Evolutionary conservation across 2,329 filamentous ascomycete species (phyloP), one percentile per base, ranked within the genome.

Genomic region (Lachnellula subtilissima): DNA sequence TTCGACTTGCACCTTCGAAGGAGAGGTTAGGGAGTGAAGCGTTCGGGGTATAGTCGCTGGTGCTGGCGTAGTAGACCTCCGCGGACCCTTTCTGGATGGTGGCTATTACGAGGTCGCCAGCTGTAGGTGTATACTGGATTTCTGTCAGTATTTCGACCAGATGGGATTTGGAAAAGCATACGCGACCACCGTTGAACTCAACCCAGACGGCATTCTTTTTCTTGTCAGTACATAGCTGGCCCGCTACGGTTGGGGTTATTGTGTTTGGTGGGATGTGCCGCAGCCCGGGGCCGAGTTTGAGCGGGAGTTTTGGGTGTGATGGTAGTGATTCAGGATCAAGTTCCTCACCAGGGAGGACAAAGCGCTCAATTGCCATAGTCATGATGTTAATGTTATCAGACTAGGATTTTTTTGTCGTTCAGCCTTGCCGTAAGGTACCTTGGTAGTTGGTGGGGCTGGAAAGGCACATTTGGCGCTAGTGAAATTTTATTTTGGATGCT

Each of bases 1-100:
- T 97, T 73, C 92, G 94, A 46, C 88, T 91, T 17, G 91, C 94
- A 61, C 86, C 85, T 73, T 97, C 93, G 71, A 99, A 99, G n/a
- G 91, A 84, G 19, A 97, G 80, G 63, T 96, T 89, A 0, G 89
- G 91, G 1, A 97, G 84, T 17, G 89, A 77, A 1, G 89, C 91
- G 56, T 81, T 74, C 2, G 78, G 68, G 4, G 81, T 81, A 68
- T 85, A 81, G 53, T 84, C 78, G 28, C 89, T 87, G 52, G 97
- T 79, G 64, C 81, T 79, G 71, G 91, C 91, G 72, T 88, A 86
- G 78, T 89, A 97, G 70, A 83, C 81, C 65, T 97, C 94, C 55
- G 80, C 78, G 50, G 85, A 81, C 54, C 85, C 86, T 71, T 87
- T 88, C 67, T 89, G 84, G 64, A 97, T 80, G 62, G 89, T 91